Evolutionary conservation across 257 asterid genomes (phyloP), one percentile per base, ranked within the genome.

Genomic region (Penstemon davidsonii): DNA sequence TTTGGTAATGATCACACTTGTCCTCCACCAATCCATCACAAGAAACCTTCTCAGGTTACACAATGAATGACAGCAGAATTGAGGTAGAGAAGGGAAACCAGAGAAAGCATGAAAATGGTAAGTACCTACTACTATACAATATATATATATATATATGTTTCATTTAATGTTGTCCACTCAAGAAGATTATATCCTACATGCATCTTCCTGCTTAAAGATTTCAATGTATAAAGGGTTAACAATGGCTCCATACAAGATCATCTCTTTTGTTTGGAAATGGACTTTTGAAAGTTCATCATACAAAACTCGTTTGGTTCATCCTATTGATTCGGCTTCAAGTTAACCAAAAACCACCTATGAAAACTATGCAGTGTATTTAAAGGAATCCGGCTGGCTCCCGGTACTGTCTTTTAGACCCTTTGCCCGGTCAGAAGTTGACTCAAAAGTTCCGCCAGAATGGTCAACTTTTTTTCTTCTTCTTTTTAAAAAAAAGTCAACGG

Each of bases 1-100:
- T 83, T 85, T 80, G 71, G 77, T 79, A 60, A 86, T 84, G 71
- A 87, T 87, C 76, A 78, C 79, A 73, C 75, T 77, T 84, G 80
- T 69, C 83, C 76, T 60, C 82, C 92, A 78, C 84, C 81, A 72
- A 66, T 80, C 76, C 37, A 7, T 13, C 5, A 5, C 53, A 10
- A 25, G 1, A 25, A 25, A 25, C 70, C 65, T 64, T 55, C 43
- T 47, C 53, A 62, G 52, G 8, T 61, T 66, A 19, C 75, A 70
- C 54, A 60, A 12, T 56, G 51, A 75, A 64, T 15, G 18, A 15
- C 18, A 25, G 33, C 33, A 25, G 33, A 25, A 25, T 25, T 25
- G 55, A 25, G n/a, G 61, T 33, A 46, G 43, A 38, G 46, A 60
- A 51, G 76, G 51, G 8, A 64, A n/a, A 45, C 55, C 66, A 55